Conservation (phyloP, 1,139 yeast species). For the Yamadazyma kanchanaburiensis region DNA sequence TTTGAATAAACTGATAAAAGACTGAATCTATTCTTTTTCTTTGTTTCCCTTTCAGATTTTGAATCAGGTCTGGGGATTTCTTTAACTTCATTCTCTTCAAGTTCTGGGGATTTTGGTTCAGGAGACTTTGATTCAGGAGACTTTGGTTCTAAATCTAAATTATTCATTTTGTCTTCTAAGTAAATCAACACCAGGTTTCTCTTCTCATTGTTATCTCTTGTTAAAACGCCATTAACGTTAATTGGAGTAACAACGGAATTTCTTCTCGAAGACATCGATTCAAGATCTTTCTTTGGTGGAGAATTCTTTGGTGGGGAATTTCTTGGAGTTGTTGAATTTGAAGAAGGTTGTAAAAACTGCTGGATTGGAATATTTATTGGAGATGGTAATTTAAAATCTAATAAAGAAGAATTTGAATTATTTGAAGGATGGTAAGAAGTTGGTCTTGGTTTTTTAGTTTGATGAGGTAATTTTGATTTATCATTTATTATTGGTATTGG, state of each 20-base stretch:
- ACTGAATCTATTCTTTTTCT: conserved; percentile 49
- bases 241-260: conserved; percentile 45
- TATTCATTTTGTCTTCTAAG: conserved; percentile 46
- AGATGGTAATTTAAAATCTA: conserved; percentile 21
- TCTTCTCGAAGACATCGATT: conserved; percentile 25
- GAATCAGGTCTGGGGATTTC: not conserved
- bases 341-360: conserved; percentile 22
- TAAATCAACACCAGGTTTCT: conserved; percentile 44
- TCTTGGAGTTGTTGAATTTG: conserved; percentile 36
- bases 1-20: conserved; percentile 48
- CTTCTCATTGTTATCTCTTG: conserved; percentile 32
- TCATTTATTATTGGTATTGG: conserved; percentile 11
- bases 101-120: not conserved
- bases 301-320: conserved; percentile 16
- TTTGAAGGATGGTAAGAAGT: conserved; percentile 80
- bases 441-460: conserved; percentile 66
- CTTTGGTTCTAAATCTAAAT: conserved; percentile 28
- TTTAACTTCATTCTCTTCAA: not conserved
- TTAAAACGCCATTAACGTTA: conserved; percentile 46
- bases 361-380: conserved; percentile 35
- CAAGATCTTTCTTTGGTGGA: conserved; percentile 15
- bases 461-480: conserved; percentile 35
- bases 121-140: not conserved
- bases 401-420: conserved; percentile 62
- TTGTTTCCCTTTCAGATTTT: conserved; percentile 7